These are phyloP conservation scores for Clarireedia sp. DNA, from an alignment of 2,329 filamentous ascomycete genomes.

Conservation along the genomic window DNA sequence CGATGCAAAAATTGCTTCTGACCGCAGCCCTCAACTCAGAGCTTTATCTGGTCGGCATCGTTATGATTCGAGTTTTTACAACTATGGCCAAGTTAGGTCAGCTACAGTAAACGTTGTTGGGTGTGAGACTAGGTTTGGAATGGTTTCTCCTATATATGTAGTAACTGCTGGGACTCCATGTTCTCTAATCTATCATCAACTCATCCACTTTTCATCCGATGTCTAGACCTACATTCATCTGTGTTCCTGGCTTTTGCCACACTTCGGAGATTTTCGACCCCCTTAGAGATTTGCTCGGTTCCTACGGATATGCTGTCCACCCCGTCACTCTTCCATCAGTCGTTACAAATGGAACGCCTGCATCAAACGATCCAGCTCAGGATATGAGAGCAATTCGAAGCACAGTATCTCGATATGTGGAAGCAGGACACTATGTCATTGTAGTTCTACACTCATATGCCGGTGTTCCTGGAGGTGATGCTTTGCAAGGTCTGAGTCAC, in stretches of 20 bases:
- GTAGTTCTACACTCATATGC: constrained; percentile 23
- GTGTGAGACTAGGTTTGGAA: not conserved
- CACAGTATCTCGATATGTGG: constrained; percentile 28
- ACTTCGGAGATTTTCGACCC: constrained; percentile 31
- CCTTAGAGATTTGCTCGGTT: constrained; percentile 28
- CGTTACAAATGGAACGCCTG: constrained; percentile 21
- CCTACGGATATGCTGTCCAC: constrained; percentile 28
- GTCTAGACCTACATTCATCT: constrained; percentile 32
- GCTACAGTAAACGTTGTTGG: constrained; percentile 3
- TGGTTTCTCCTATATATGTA: constrained; percentile 9
- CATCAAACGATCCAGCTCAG: constrained; percentile 32
- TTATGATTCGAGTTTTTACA: not conserved
- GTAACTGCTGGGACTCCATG: not conserved
- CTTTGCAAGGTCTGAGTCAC: constrained; percentile 20
- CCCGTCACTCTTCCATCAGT: constrained; percentile 32
- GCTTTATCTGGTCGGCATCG: not conserved
- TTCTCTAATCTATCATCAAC: not conserved
- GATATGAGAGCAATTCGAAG: constrained; percentile 32
- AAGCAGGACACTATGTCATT: constrained; percentile 28
- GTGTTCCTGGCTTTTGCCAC: constrained; percentile 35
- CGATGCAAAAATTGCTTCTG: not conserved
- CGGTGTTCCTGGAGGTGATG: constrained; percentile 22
- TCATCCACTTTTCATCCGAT: constrained; percentile 10
- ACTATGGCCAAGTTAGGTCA: constrained; percentile 2
- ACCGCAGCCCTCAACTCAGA: constrained; percentile 3